Conservation (phyloP, 2,329 filamentous ascomycete species). For the Alternaria ethzedia region DNA sequence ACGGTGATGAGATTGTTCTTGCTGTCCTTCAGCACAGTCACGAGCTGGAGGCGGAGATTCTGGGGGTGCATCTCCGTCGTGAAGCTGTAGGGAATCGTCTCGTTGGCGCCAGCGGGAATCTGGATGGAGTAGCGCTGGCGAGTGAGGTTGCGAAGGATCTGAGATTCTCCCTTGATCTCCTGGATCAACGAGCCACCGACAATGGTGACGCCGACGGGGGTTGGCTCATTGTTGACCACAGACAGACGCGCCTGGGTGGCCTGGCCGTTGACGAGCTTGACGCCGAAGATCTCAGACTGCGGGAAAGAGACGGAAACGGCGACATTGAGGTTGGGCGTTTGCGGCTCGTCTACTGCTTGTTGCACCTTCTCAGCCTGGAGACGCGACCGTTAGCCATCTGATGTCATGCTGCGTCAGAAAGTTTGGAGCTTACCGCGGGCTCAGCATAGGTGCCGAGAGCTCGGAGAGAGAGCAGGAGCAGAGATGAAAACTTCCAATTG, state of each 20-base stretch:
- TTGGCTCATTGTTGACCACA: conserved; percentile 82
- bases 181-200: conserved; percentile 76
- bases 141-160: conserved; percentile 84
- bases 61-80: conserved; percentile 91
- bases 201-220: conserved; percentile 75
- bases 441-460: conserved; percentile 70
- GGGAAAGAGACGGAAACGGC: conserved; percentile 66
- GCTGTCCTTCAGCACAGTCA: conserved; percentile 73
- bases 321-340: conserved; percentile 64
- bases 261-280: conserved; percentile 93
- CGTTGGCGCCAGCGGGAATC: conserved; percentile 76
- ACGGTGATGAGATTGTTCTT: conserved; percentile 77
- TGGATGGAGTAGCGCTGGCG: conserved; percentile 73
- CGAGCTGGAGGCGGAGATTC: conserved; percentile 79
- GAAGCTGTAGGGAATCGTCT: conserved; percentile 82
- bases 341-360: conserved; percentile 67
- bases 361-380: conserved; percentile 42
- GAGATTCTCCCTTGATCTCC: conserved; percentile 60
- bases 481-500: conserved; percentile 72
- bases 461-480: conserved; percentile 74
- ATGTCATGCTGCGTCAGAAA: conserved; percentile 42
- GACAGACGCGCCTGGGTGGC: conserved; percentile 83
- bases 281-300: conserved; percentile 81
- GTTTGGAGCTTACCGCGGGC: conserved; percentile 60
- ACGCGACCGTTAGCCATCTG: conserved; percentile 32